Evolutionary conservation across 495 filamentous ascomycete species (phyloP).

Genomic region (Podospora pseudopauciseta): DNA sequence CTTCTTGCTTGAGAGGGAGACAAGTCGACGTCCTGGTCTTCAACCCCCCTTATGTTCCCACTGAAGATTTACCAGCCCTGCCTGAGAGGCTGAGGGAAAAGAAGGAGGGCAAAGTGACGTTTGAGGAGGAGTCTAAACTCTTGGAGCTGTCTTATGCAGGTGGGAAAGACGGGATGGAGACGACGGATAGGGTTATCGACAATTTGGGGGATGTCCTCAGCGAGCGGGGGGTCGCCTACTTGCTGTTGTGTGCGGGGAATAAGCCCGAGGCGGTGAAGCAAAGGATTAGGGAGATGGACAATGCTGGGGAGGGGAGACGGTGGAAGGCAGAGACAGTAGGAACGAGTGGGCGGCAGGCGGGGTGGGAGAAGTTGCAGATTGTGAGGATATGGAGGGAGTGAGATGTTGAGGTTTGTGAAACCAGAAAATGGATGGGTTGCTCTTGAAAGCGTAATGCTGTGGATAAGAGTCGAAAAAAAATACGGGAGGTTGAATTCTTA

Average conservation of each 20-base stretch:
- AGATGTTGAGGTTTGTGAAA: too few relatives aligned
- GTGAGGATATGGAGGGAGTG: slow-evolving; percentile 67
- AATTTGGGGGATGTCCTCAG: slow-evolving; percentile 61
- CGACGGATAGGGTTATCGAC: slow-evolving; percentile 71
- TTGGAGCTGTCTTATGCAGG: slow-evolving; percentile 87
- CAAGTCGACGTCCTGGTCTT: slow-evolving; percentile 83
- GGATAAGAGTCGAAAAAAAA: too few relatives aligned
- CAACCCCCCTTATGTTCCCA: slow-evolving; percentile 96
- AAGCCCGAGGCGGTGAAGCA: slow-evolving; percentile 69
- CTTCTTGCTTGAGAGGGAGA: slow-evolving; percentile 49
- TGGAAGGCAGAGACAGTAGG: slow-evolving; percentile 82
- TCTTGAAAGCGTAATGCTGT: too few relatives aligned
- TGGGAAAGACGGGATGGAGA: slow-evolving; percentile 87
- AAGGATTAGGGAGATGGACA: slow-evolving; percentile 52
- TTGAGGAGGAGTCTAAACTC: slow-evolving; percentile 71
- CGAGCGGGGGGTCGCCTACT: slow-evolving; percentile 73
- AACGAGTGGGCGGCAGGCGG: slow-evolving; percentile 76
- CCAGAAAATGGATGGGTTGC: too few relatives aligned
- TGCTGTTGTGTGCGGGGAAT: slow-evolving; percentile 87
- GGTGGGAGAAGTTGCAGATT: slow-evolving; percentile 87
- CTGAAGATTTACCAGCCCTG: slow-evolving; percentile 58
- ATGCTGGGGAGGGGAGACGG: slow-evolving; percentile 22
- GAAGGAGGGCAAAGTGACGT: slow-evolving; percentile 31
- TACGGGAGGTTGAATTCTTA: too few relatives aligned
- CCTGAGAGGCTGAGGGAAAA: neutral